phyloP scores from a whole-genome alignment of 306 rosid genomes.

The Abrus pulchellus region DNA sequence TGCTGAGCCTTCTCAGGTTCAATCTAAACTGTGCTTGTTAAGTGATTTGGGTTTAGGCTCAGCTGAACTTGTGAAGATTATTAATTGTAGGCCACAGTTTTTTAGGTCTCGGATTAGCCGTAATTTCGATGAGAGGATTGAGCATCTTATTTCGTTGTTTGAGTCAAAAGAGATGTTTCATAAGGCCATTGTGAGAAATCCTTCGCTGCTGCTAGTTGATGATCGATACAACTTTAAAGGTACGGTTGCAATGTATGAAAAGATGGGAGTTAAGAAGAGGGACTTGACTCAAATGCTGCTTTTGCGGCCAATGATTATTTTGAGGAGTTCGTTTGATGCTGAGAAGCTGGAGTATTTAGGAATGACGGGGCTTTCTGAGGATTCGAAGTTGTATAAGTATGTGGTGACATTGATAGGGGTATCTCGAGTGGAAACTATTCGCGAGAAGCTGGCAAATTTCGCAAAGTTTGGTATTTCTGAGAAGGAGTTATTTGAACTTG shows the following conservation, averaged over 20 bases:
- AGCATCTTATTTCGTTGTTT: slow-evolving; percentile 62
- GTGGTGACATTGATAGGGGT: slow-evolving; percentile 73
- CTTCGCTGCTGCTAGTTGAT: slow-evolving; percentile 65
- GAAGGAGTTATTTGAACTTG: slow-evolving; percentile 64
- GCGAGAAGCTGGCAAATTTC: slow-evolving; percentile 64
- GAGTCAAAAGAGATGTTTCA: slow-evolving; percentile 67
- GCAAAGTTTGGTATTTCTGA: slow-evolving; percentile 72
- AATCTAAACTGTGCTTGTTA: slow-evolving; percentile 60
- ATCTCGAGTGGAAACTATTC: slow-evolving; percentile 76
- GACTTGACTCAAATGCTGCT: slow-evolving; percentile 72
- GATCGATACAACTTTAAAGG: slow-evolving; percentile 54
- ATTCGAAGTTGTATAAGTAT: slow-evolving; percentile 74
- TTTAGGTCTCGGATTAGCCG: slow-evolving; percentile 51
- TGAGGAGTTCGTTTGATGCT: slow-evolving; percentile 71
- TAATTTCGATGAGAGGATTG: slow-evolving; percentile 65
- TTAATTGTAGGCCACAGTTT: slow-evolving; percentile 70
- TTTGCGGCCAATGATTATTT: slow-evolving; percentile 67
- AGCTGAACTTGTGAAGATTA: slow-evolving; percentile 70
- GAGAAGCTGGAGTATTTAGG: slow-evolving; percentile 73
- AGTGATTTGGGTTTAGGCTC: slow-evolving; percentile 60
- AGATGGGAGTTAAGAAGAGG: slow-evolving; percentile 62
- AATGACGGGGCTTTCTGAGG: slow-evolving; percentile 60
- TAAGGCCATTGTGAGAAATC: slow-evolving; percentile 77
- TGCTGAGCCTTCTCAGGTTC: slow-evolving; percentile 53
- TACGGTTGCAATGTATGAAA: slow-evolving; percentile 57